Evolutionary conservation across 148 eudicot genomes (phyloP).

Genomic region (Chenopodium quinoa): DNA sequence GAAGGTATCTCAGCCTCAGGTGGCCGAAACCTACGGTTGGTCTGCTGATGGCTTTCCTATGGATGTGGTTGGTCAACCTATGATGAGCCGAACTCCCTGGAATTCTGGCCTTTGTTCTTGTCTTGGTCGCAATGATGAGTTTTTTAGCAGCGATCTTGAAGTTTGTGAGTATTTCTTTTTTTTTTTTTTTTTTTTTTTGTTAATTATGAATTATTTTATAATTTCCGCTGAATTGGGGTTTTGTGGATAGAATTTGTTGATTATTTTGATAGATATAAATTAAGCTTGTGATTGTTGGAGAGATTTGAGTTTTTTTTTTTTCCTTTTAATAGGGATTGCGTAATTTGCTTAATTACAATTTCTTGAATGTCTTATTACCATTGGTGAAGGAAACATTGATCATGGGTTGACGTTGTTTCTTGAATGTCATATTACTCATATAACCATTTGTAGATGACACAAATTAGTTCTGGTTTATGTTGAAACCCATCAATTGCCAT

Average conservation of each 20-base stretch:
- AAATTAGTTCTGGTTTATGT: background rate
- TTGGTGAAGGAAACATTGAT: no score
- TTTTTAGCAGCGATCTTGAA: slow-evolving; percentile 82
- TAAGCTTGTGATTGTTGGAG: background rate
- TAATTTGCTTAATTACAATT: no score
- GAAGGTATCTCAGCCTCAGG: slow-evolving; percentile 22
- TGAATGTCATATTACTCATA: no score
- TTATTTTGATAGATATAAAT: no score
- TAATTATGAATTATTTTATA: background rate
- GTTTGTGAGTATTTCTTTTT: slow-evolving; percentile 59
- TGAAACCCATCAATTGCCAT: background rate
- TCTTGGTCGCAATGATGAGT: slow-evolving; percentile 66
- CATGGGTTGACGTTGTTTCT: no score
- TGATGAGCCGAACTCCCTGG: slow-evolving; percentile 50
- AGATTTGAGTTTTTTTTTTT: no score
- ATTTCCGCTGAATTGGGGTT: background rate
- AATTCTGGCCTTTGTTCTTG: slow-evolving; percentile 54
- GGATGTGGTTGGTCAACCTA: slow-evolving; percentile 38
- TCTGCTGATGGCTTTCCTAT: slow-evolving; percentile 68
- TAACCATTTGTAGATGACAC: background rate
- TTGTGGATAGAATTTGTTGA: no score
- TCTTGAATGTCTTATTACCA: no score
- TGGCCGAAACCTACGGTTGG: slow-evolving; percentile 43
- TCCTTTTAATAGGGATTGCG: no score
- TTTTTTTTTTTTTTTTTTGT: background rate